These are phyloP conservation scores for Verticillium klebahnii DNA, from an alignment of 2,329 filamentous ascomycete genomes.

Conservation along the genomic window DNA sequence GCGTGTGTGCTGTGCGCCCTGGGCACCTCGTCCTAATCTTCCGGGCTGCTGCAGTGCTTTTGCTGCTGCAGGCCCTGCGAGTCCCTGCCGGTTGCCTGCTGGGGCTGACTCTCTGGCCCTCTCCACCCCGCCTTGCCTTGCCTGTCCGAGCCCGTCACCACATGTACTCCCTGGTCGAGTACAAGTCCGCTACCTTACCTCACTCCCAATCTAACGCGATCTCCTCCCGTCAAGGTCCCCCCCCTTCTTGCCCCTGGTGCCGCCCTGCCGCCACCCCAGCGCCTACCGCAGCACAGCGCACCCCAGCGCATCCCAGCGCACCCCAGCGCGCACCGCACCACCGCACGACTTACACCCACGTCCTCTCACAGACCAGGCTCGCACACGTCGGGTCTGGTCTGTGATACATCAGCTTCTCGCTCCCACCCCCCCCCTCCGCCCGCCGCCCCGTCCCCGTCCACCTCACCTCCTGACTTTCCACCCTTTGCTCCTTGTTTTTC, in stretches of 20 bases:
- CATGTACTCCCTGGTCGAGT: slow-evolving; percentile 12
- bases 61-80: not conserved
- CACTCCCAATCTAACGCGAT: slow-evolving; percentile 12
- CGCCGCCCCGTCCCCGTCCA: slow-evolving; percentile 1
- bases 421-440: not conserved
- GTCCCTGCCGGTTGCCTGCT: not conserved
- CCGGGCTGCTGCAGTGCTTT: not conserved
- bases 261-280: slow-evolving; percentile 8
- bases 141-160: slow-evolving; percentile 1
- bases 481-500: slow-evolving; percentile 1
- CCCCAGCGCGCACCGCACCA: not conserved
- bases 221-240: slow-evolving; percentile 8
- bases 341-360: slow-evolving; percentile 7
- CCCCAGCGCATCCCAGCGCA: not conserved
- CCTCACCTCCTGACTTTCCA: not conserved
- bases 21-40: not conserved
- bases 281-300: not conserved
- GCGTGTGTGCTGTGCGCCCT: not conserved
- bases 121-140: not conserved
- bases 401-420: slow-evolving; percentile 7
- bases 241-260: slow-evolving; percentile 5
- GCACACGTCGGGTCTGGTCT: slow-evolving; percentile 5
- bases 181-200: slow-evolving; percentile 10
- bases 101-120: not conserved
- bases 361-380: slow-evolving; percentile 10